phyloP scores from a whole-genome alignment of 2,329 filamentous ascomycete species.

The Phaeophleospora eucalypticola region DNA sequence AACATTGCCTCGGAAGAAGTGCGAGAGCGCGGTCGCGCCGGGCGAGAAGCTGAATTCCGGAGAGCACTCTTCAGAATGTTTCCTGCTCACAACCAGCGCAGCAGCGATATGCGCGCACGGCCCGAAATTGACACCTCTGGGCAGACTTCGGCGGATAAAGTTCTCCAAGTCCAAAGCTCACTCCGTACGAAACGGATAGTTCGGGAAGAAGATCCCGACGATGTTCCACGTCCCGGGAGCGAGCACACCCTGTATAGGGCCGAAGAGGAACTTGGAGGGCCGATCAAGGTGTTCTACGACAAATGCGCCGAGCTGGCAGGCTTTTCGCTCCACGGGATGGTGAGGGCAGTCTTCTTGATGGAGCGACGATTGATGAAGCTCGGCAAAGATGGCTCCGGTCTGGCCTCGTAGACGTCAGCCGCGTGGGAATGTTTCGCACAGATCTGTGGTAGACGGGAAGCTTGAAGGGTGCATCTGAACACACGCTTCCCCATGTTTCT shows the following conservation, averaged over 20 bases:
- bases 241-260: constrained; percentile 48
- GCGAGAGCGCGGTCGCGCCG: constrained; percentile 30
- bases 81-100: constrained; percentile 25
- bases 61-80: constrained; percentile 42
- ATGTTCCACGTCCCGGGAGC: constrained; percentile 45
- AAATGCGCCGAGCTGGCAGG: constrained; percentile 49
- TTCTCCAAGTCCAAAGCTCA: constrained; percentile 42
- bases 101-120: constrained; percentile 8
- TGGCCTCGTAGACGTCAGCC: constrained; percentile 12
- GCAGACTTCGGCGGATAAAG: constrained; percentile 27
- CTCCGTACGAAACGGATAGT: constrained; percentile 39
- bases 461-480: constrained; percentile 1
- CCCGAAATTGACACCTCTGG: constrained; percentile 14
- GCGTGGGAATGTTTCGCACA: neutral
- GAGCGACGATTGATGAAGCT: constrained; percentile 45
- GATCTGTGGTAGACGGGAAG: constrained; percentile 5
- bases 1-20: constrained; percentile 54
- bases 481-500: constrained; percentile 18
- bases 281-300: constrained; percentile 48
- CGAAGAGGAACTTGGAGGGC: constrained; percentile 42
- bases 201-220: constrained; percentile 29
- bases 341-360: constrained; percentile 48
- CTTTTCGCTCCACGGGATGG: constrained; percentile 47
- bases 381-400: constrained; percentile 23
- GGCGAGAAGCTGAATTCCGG: constrained; percentile 37